Evolutionary conservation across 2,329 filamentous ascomycete genomes (phyloP).

Genomic region (Lomentospora prolificans): DNA sequence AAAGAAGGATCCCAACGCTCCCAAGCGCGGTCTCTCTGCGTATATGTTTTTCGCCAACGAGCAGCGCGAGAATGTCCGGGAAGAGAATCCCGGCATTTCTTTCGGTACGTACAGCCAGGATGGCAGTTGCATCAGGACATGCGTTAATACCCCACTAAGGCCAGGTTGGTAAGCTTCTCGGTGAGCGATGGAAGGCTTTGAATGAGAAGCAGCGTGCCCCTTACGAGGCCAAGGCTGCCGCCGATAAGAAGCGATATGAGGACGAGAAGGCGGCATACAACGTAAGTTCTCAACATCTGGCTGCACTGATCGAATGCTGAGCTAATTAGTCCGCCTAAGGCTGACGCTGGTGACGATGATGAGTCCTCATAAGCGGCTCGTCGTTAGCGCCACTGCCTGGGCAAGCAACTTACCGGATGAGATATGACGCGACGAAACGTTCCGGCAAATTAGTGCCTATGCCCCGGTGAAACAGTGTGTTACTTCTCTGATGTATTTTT

Average conservation of each 20-base stretch:
- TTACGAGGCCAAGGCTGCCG: slow-evolving; percentile 92
- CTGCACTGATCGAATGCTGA: slow-evolving; percentile 5
- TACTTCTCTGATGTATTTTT: slow-evolving; percentile 5
- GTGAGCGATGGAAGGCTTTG: slow-evolving; percentile 97
- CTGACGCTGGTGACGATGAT: slow-evolving; percentile 34
- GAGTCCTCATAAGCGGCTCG: slow-evolving; percentile 32
- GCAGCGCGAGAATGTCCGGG: slow-evolving; percentile 94
- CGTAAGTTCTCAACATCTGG: slow-evolving; percentile 40
- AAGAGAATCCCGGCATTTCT: slow-evolving; percentile 95
- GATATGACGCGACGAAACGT: slow-evolving; percentile 8
- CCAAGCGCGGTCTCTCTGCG: slow-evolving; percentile 97
- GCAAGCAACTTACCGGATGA: slow-evolving; percentile 4
- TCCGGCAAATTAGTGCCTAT: neutral
- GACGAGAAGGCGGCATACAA: slow-evolving; percentile 94
- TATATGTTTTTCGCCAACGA: slow-evolving; percentile 99
- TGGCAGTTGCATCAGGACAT: slow-evolving; percentile 17
- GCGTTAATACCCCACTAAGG: slow-evolving; percentile 35
- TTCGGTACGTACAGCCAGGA: slow-evolving; percentile 53
- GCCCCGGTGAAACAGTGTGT: neutral
- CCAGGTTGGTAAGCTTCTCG: slow-evolving; percentile 95
- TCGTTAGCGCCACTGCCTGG: slow-evolving; percentile 3
- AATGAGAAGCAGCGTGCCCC: slow-evolving; percentile 86
- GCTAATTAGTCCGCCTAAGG: slow-evolving; percentile 18
- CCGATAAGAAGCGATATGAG: slow-evolving; percentile 98
- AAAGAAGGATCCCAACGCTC: slow-evolving; percentile 82